A percentile compares a stretch with the other conserved stretches of the same genome.
Evolutionary conservation across 495 filamentous ascomycete species (phyloP).

Genomic region (Neurospora sp.): DNA sequence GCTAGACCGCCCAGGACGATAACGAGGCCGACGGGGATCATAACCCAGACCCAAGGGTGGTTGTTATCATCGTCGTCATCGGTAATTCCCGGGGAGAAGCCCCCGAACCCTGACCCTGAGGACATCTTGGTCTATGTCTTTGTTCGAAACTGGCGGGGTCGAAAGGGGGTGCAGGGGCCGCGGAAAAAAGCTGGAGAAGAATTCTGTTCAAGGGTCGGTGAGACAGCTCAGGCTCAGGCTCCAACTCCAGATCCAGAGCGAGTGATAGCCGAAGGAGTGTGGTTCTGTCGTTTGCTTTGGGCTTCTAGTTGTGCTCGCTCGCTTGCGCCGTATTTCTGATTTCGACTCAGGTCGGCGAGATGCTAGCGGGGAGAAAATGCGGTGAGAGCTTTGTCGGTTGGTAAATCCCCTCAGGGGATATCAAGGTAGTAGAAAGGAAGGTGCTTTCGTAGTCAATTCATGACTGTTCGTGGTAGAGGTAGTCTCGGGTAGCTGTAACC

Average conservation of each 20-base stretch:
- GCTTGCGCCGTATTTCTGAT: neutral
- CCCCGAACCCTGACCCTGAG: neutral
- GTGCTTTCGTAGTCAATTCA: neutral
- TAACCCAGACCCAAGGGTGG: constrained; percentile 10
- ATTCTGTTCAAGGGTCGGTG: neutral
- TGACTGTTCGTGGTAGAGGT: neutral
- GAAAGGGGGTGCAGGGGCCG: neutral
- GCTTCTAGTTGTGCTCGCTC: neutral
- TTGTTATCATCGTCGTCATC: neutral
- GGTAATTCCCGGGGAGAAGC: neutral
- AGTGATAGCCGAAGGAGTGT: neutral
- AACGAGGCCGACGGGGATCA: constrained; percentile 16
- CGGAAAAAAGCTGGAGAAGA: neutral
- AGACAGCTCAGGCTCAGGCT: neutral
- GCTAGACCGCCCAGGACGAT: constrained; percentile 8
- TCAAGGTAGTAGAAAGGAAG: neutral
- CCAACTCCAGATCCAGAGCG: neutral
- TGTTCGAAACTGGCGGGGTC: neutral
- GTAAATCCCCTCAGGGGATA: neutral
- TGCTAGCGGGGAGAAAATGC: neutral
- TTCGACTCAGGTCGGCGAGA: neutral
- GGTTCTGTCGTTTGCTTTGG: neutral
- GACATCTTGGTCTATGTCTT: neutral
- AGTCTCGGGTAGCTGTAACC: neutral
- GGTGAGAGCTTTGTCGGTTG: neutral